phyloP scores from a whole-genome alignment of 208 protist genomes.

The Porcisia deanei region DNA sequence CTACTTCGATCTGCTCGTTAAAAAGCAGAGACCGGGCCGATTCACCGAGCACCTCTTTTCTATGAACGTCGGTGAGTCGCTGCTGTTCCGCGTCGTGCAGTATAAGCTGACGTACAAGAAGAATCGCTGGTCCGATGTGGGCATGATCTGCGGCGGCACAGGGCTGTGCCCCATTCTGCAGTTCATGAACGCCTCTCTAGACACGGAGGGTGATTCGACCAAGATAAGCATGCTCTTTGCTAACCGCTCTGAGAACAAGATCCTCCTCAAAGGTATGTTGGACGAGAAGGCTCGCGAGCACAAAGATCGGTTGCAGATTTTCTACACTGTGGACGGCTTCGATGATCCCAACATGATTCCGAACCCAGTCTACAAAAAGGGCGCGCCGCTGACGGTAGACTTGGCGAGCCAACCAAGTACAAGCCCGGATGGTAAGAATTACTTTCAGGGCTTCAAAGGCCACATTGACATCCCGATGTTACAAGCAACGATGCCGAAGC shows the following conservation, averaged over 20 bases:
- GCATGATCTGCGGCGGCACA: slow-evolving; percentile 91
- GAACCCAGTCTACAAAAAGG: slow-evolving; percentile 49
- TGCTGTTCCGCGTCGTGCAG: slow-evolving; percentile 78
- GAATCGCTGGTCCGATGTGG: slow-evolving; percentile 78
- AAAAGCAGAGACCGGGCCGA: slow-evolving; percentile 77
- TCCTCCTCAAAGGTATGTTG: slow-evolving; percentile 89
- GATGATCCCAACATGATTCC: slow-evolving; percentile 50
- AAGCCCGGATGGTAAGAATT: slow-evolving; percentile 47
- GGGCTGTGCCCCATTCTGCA: slow-evolving; percentile 94
- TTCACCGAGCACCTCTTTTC: slow-evolving; percentile 86
- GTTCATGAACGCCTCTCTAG: slow-evolving; percentile 85
- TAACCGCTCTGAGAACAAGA: slow-evolving; percentile 92
- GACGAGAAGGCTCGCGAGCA: slow-evolving; percentile 66
- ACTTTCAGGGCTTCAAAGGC: slow-evolving; percentile 83
- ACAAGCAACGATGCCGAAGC: slow-evolving; percentile 75
- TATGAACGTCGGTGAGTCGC: slow-evolving; percentile 82
- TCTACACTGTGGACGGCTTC: slow-evolving; percentile 85
- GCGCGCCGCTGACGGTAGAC: slow-evolving; percentile 36
- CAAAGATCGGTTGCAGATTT: slow-evolving; percentile 80
- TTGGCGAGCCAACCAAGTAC: slow-evolving; percentile 33
- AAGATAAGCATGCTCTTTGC: slow-evolving; percentile 87
- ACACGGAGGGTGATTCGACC: slow-evolving; percentile 81
- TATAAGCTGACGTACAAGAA: slow-evolving; percentile 87
- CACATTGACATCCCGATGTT: slow-evolving; percentile 75
- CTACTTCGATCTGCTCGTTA: slow-evolving; percentile 90